Conservation (phyloP, 148 eudicot genomes). For the Chenopodium album region DNA sequence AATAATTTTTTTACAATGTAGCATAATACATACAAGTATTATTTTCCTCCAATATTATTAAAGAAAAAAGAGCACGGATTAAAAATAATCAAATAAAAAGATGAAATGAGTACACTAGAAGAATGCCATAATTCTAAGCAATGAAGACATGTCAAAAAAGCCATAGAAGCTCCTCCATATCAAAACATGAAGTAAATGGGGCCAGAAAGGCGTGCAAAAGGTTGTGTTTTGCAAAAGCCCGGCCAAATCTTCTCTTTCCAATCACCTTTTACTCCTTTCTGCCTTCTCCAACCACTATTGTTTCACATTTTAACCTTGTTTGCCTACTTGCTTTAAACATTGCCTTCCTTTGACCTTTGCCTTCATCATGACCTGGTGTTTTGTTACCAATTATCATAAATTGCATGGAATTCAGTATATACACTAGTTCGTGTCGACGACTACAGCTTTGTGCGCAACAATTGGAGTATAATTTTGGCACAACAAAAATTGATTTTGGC, state of each 20-base stretch:
- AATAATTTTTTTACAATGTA: too few relatives aligned
- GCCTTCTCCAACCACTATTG: background rate
- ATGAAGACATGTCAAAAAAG: slow-evolving; percentile 31
- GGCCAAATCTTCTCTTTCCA: slow-evolving; percentile 12
- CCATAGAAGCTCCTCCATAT: background rate
- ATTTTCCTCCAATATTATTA: background rate
- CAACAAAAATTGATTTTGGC: too few relatives aligned
- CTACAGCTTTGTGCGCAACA: too few relatives aligned
- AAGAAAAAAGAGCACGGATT: too few relatives aligned
- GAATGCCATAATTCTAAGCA: slow-evolving; percentile 21
- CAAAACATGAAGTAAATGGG: background rate
- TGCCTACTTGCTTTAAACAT: too few relatives aligned
- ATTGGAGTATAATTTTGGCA: too few relatives aligned
- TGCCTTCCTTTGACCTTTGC: background rate
- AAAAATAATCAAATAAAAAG: background rate
- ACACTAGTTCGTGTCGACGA: background rate
- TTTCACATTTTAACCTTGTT: too few relatives aligned
- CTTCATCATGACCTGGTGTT: background rate
- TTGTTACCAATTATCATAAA: background rate
- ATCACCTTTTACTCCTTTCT: slow-evolving; percentile 6
- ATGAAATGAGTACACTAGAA: background rate
- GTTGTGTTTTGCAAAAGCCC: slow-evolving; percentile 13
- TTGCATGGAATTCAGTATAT: background rate
- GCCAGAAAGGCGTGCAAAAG: slow-evolving; percentile 27
- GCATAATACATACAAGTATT: too few relatives aligned